phyloP scores from a whole-genome alignment of 2,329 filamentous ascomycete genomes.

The Diplodia seriata region DNA sequence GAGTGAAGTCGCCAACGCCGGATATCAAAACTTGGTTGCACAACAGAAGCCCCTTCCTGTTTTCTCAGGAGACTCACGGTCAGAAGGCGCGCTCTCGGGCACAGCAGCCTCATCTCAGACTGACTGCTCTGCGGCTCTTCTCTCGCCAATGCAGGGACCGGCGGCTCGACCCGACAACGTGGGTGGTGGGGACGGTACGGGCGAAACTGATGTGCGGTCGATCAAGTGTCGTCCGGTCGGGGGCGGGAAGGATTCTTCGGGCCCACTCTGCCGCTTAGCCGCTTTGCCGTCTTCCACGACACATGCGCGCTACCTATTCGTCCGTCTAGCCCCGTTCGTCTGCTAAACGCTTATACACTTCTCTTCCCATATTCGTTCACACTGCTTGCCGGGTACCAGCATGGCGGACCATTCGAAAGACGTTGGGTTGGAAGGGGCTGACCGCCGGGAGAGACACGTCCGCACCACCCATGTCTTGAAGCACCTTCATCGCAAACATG shows the following conservation, averaged over 20 bases:
- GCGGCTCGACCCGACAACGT: constrained; percentile 10
- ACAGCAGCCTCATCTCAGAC: background rate
- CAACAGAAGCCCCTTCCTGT: background rate
- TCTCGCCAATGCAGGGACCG: background rate
- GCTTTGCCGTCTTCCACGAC: background rate
- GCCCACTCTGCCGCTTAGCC: constrained; percentile 7
- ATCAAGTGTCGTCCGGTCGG: constrained; percentile 15
- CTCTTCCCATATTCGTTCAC: background rate
- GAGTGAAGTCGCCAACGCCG: too few species aligned
- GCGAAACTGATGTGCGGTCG: constrained; percentile 18
- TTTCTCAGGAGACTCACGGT: background rate
- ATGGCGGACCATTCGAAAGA: background rate
- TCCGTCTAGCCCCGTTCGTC: too few species aligned
- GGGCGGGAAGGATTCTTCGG: constrained; percentile 12
- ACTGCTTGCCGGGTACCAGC: constrained; percentile 12
- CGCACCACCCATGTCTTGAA: too few species aligned
- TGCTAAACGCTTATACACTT: constrained; percentile 2
- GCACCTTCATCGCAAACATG: too few species aligned
- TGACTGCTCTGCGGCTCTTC: background rate
- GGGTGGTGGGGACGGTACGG: constrained; percentile 16
- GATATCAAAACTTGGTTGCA: background rate
- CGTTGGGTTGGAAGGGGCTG: background rate
- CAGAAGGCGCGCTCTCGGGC: background rate
- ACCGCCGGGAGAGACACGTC: background rate
- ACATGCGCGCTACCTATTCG: background rate